phyloP scores from a whole-genome alignment of 2,329 filamentous ascomycete genomes.

The Aphanoascus verrucosus region DNA sequence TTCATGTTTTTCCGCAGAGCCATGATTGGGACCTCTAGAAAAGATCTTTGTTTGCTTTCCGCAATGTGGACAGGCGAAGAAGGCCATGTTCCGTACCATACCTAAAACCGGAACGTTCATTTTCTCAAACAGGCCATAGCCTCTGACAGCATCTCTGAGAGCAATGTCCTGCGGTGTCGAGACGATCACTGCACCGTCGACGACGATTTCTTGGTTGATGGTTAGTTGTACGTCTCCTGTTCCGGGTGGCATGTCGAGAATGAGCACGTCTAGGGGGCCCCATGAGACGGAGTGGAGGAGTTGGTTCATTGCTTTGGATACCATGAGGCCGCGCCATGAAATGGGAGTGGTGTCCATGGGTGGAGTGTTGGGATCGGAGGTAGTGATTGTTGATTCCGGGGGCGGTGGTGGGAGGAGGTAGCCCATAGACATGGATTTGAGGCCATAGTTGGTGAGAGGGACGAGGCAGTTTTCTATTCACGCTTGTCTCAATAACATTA shows the following conservation, averaged over 20 bases:
- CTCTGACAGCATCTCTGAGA: conserved; percentile 81
- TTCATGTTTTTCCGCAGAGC: conserved; percentile 7
- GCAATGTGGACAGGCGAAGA: conserved; percentile 73
- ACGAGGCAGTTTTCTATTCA: conserved; percentile 49
- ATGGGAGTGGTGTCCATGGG: conserved; percentile 55
- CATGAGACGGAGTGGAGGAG: conserved; percentile 91
- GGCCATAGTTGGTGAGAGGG: conserved; percentile 83
- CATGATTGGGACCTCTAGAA: conserved; percentile 35
- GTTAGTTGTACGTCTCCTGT: conserved; percentile 94
- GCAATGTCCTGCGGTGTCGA: conserved; percentile 91
- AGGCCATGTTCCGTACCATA: conserved; percentile 84
- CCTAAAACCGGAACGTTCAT: conserved; percentile 69
- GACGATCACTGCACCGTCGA: conserved; percentile 75
- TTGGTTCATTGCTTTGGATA: conserved; percentile 94
- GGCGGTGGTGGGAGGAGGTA: conserved; percentile 55
- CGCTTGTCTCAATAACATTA: background rate
- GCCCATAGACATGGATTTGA: conserved; percentile 98
- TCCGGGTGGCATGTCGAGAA: conserved; percentile 84
- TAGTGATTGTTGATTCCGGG: conserved; percentile 44
- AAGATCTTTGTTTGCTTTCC: conserved; percentile 65
- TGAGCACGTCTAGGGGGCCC: conserved; percentile 76
- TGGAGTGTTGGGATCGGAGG: conserved; percentile 20
- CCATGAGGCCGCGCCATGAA: conserved; percentile 93
- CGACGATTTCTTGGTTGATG: conserved; percentile 86
- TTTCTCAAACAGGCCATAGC: conserved; percentile 84